These are phyloP conservation scores for Xenoacremonium recifei DNA, from an alignment of 2,329 filamentous ascomycete species.

Conservation along the genomic window DNA sequence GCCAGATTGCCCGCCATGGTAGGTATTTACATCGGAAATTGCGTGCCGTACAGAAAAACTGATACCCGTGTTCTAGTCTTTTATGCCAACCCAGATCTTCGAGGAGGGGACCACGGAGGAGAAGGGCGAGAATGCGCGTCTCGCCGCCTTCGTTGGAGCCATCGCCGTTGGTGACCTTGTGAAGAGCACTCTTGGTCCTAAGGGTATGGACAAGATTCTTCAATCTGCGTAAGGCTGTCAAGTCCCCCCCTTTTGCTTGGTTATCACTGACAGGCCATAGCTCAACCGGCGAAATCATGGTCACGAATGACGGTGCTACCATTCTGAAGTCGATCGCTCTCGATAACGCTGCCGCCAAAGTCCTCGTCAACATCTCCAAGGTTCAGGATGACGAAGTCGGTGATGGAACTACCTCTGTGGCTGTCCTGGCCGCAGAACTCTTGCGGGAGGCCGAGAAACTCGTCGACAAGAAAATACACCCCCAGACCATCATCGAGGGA, in stretches of 20 bases:
- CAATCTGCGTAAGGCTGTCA: slow-evolving; percentile 77
- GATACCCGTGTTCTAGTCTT: slow-evolving; percentile 43
- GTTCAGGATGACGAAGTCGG: slow-evolving; percentile 99
- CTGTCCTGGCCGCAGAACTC: slow-evolving; percentile 91
- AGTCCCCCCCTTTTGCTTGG: slow-evolving; percentile 18
- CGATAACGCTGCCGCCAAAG: slow-evolving; percentile 97
- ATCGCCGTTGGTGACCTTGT: slow-evolving; percentile 97
- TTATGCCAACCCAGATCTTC: slow-evolving; percentile 96
- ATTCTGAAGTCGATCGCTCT: slow-evolving; percentile 98
- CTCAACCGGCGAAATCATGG: slow-evolving; percentile 95
- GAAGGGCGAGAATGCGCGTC: slow-evolving; percentile 98
- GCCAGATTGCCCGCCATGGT: slow-evolving; percentile 25
- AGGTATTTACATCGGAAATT: slow-evolving; percentile 6
- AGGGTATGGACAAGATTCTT: slow-evolving; percentile 98
- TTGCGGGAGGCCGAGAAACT: slow-evolving; percentile 95
- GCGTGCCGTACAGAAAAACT: slow-evolving; percentile 9
- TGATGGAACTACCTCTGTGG: slow-evolving; percentile 97
- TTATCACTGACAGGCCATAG: slow-evolving; percentile 51
- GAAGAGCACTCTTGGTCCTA: slow-evolving; percentile 94
- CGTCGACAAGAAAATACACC: slow-evolving; percentile 97
- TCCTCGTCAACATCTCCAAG: slow-evolving; percentile 98
- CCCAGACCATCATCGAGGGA: slow-evolving; percentile 98
- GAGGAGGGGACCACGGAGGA: slow-evolving; percentile 95
- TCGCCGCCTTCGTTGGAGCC: slow-evolving; percentile 96
- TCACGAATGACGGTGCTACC: slow-evolving; percentile 97